A percentile compares a stretch with the other conserved stretches of the same genome.
phyloP scores from a whole-genome alignment of 2,329 filamentous ascomycete species.

The Eutypa lata region DNA sequence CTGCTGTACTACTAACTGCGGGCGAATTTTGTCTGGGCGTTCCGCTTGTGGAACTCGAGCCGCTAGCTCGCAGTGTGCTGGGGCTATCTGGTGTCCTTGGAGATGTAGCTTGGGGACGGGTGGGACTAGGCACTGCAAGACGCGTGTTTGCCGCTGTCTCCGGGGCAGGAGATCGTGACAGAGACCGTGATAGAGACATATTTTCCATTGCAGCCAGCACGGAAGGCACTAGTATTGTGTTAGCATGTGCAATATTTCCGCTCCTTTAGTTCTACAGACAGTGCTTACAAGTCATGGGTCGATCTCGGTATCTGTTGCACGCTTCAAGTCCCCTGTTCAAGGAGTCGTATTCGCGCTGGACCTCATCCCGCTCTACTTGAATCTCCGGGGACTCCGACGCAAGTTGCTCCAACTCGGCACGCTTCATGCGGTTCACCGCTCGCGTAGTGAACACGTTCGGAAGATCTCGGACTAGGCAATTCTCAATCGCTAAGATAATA shows the following conservation, averaged over 20 bases:
- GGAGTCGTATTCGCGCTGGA: conserved; percentile 13
- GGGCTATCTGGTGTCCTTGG: neutral
- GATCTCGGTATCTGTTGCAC: conserved; percentile 17
- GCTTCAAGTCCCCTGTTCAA: conserved; percentile 17
- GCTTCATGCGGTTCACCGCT: conserved; percentile 28
- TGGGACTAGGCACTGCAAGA: neutral
- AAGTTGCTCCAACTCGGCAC: conserved; percentile 18
- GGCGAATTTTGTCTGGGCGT: neutral
- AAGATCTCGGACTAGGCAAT: conserved; percentile 32
- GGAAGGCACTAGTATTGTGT: neutral
- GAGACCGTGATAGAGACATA: neutral
- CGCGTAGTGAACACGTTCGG: conserved; percentile 30
- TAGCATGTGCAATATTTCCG: neutral
- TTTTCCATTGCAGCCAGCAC: neutral
- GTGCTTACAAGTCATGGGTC: conserved; percentile 4
- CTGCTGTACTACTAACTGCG: neutral
- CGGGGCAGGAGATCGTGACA: neutral
- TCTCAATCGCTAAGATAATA: conserved; percentile 32
- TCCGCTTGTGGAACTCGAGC: neutral
- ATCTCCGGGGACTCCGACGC: conserved; percentile 24
- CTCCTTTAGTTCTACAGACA: neutral
- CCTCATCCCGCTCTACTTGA: conserved; percentile 15
- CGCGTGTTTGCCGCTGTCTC: neutral
- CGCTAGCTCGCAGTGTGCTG: neutral
- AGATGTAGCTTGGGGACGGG: neutral